Percentiles rank a stretch among this genome's conserved stretches.
These are phyloP conservation scores for Emmonsia crescens DNA, from an alignment of 2,329 filamentous ascomycete species.

Conservation along the genomic window DNA sequence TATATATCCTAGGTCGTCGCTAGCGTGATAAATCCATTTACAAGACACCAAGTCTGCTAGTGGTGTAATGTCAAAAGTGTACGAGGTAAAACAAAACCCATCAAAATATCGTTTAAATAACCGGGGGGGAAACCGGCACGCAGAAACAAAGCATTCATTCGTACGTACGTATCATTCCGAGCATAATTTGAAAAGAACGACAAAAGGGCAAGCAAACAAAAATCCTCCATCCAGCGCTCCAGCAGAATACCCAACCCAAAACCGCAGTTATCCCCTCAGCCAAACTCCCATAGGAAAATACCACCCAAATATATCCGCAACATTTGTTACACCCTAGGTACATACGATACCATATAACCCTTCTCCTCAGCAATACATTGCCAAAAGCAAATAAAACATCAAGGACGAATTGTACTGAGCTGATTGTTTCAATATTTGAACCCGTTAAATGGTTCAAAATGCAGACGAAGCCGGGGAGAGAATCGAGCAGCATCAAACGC, in stretches of 20 bases:
- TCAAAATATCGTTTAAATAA: background rate
- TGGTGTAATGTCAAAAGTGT: too few species aligned
- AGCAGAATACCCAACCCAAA: too few species aligned
- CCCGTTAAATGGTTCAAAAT: background rate
- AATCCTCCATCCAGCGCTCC: background rate
- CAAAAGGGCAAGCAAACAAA: background rate
- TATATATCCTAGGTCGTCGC: background rate
- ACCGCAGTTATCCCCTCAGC: too few species aligned
- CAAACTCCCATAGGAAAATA: background rate
- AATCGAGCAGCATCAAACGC: background rate
- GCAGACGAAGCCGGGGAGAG: background rate
- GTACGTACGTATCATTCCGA: too few species aligned
- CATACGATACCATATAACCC: too few species aligned
- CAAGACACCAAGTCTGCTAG: background rate
- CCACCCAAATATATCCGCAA: background rate
- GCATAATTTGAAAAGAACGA: background rate
- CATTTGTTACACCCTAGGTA: too few species aligned
- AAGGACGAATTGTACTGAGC: background rate
- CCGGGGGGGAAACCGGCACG: background rate
- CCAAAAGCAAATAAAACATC: background rate
- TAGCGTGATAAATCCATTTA: background rate
- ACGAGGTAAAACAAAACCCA: too few species aligned
- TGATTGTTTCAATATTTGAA: background rate
- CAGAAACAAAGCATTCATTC: background rate
- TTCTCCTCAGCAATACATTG: background rate